phyloP scores from a whole-genome alignment of 2,329 filamentous ascomycete genomes.

The Fusarium bulbicola region DNA sequence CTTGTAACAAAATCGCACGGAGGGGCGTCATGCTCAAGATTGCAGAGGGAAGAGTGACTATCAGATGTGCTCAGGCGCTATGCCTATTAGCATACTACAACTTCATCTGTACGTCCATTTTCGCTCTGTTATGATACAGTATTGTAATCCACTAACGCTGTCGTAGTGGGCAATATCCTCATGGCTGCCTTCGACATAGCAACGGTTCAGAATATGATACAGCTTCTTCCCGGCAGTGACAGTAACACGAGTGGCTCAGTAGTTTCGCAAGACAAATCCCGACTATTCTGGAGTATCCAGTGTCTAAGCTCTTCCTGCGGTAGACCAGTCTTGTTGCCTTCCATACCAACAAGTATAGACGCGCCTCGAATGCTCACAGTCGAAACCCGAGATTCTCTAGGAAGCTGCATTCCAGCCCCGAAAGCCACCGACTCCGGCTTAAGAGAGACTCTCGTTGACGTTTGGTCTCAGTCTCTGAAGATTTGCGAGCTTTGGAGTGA shows the following conservation, averaged over 20 bases:
- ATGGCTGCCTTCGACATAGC: conserved; percentile 23
- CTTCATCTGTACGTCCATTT: neutral
- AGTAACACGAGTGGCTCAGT: neutral
- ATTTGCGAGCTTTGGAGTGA: conserved; percentile 11
- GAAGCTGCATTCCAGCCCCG: neutral
- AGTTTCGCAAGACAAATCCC: neutral
- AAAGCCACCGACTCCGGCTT: neutral
- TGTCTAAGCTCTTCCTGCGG: neutral
- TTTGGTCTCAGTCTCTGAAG: conserved; percentile 9
- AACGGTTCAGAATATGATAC: conserved; percentile 5
- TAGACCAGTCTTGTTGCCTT: neutral
- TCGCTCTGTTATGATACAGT: too few relatives aligned
- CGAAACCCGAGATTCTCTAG: neutral
- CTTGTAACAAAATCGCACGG: conserved; percentile 1
- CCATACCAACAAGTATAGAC: neutral
- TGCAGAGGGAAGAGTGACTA: neutral
- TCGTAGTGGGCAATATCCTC: neutral
- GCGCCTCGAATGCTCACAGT: neutral
- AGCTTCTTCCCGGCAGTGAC: neutral
- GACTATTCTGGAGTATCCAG: conserved; percentile 16
- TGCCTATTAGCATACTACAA: conserved; percentile 17
- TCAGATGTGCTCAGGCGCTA: conserved; percentile 1
- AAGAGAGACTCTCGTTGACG: neutral
- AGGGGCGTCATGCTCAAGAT: conserved; percentile 16
- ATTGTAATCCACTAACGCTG: neutral